Evolutionary conservation across 768 basidiomycete species (phyloP).

Genomic region (Mycena galopus): DNA sequence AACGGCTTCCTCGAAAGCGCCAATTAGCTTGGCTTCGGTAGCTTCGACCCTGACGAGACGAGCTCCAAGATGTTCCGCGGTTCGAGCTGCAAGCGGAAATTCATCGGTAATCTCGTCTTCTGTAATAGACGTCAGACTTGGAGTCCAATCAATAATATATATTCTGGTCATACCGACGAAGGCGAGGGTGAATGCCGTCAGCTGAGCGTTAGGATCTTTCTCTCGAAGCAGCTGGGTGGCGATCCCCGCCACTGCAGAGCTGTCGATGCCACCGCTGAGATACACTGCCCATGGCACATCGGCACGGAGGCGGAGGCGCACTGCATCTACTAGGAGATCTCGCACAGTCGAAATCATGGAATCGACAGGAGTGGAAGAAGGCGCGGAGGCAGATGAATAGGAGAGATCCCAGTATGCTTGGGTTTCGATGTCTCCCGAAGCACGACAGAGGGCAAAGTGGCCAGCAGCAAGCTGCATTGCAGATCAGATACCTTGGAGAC

Average conservation of each 20-base stretch:
- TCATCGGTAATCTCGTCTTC: constrained; percentile 21
- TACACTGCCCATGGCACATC: too few species aligned
- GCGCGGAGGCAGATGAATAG: background rate
- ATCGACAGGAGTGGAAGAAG: background rate
- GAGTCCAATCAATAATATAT: too few species aligned
- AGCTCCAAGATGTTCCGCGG: constrained; percentile 22
- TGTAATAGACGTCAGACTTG: too few species aligned
- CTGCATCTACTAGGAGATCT: too few species aligned
- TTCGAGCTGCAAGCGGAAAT: constrained; percentile 20
- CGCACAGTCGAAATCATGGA: constrained; percentile 8
- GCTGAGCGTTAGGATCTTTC: background rate
- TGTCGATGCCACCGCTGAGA: constrained; percentile 22
- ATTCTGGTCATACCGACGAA: too few species aligned
- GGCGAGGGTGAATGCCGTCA: constrained; percentile 15
- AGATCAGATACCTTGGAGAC: background rate
- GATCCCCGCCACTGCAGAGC: constrained; percentile 16
- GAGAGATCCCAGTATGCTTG: too few species aligned
- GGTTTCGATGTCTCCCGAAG: constrained; percentile 21
- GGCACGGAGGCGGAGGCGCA: too few species aligned
- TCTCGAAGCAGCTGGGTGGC: constrained; percentile 4
- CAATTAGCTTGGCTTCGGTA: constrained; percentile 21
- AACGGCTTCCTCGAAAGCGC: constrained; percentile 27
- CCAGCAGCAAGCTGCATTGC: constrained; percentile 9
- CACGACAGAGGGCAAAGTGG: constrained; percentile 12
- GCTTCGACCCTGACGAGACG: constrained; percentile 18